Evolutionary conservation across 129 eudicot species (phyloP).

Genomic region (Scalesia atractyloides): DNA sequence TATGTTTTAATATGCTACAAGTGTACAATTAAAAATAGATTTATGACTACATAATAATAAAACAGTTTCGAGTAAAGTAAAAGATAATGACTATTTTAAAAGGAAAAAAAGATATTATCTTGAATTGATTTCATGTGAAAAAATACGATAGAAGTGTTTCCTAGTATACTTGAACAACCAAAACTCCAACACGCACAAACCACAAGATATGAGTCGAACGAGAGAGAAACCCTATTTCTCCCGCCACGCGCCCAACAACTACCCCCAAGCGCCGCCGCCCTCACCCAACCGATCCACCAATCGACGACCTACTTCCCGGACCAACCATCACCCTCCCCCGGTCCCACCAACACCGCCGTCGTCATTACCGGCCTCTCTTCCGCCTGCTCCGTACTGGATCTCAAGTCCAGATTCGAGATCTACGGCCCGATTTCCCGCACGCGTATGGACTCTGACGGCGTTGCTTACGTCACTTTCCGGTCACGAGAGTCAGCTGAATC

Average conservation of each 20-base stretch:
- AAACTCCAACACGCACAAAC: background rate
- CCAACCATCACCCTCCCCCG: constrained; percentile 34
- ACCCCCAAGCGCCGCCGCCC: constrained; percentile 87
- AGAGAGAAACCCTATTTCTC: constrained; percentile 72
- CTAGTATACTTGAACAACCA: background rate
- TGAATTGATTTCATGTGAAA: too few species aligned
- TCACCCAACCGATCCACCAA: constrained; percentile 35
- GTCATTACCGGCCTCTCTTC: constrained; percentile 67
- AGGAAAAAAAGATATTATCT: too few species aligned
- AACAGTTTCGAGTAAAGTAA: too few species aligned
- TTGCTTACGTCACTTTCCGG: constrained; percentile 76
- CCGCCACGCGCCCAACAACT: constrained; percentile 68
- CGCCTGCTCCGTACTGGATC: constrained; percentile 74
- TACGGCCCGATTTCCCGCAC: constrained; percentile 91
- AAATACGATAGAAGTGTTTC: background rate
- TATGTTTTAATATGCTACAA: too few species aligned
- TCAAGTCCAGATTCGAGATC: constrained; percentile 82
- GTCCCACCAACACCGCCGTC: constrained; percentile 46
- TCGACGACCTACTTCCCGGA: constrained; percentile 31
- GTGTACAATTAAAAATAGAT: too few species aligned
- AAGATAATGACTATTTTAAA: too few species aligned
- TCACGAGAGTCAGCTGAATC: constrained; percentile 61
- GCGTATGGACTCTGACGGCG: constrained; percentile 68
- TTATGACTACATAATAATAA: too few species aligned
- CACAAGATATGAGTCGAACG: constrained; percentile 56